Conservation (phyloP, 1,284 basidiomycete genomes). For the Boletus hoseneyae region DNA sequence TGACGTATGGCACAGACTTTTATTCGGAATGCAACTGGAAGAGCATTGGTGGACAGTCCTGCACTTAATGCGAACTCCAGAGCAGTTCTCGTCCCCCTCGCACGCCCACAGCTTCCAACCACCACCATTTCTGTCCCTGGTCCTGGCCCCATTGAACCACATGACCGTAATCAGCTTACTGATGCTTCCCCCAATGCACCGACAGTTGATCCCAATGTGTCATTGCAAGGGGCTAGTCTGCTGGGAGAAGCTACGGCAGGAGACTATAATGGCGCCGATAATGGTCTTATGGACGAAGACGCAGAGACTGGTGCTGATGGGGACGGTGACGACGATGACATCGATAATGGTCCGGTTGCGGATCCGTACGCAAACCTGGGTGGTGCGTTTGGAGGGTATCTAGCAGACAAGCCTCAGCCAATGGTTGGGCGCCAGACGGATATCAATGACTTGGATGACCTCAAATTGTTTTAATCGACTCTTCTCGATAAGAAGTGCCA, state of each 20-base stretch:
- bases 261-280: not conserved
- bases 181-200: constrained; percentile 22
- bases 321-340: constrained; percentile 35
- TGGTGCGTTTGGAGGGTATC: constrained; percentile 65
- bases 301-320: constrained; percentile 24
- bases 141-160: constrained; percentile 63
- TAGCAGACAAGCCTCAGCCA: constrained; percentile 62
- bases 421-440: constrained; percentile 33
- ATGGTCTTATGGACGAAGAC: constrained; percentile 13
- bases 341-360: constrained; percentile 28
- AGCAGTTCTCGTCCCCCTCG: constrained; percentile 62
- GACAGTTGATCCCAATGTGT: constrained; percentile 15
- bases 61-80: constrained; percentile 74
- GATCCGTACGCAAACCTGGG: constrained; percentile 78
- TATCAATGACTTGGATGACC: constrained; percentile 42
- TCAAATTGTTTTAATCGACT: constrained; percentile 44
- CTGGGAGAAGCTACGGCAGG: constrained; percentile 3
- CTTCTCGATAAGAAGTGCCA: not conserved
- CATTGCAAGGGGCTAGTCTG: constrained; percentile 11
- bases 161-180: constrained; percentile 16
- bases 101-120: constrained; percentile 50
- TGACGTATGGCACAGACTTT: constrained; percentile 59
- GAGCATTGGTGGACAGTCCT: constrained; percentile 70
- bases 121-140: constrained; percentile 52
- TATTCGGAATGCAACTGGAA: constrained; percentile 75